Evolutionary conservation across 306 rosid genomes (phyloP).

Genomic region (Quercus parvula): DNA sequence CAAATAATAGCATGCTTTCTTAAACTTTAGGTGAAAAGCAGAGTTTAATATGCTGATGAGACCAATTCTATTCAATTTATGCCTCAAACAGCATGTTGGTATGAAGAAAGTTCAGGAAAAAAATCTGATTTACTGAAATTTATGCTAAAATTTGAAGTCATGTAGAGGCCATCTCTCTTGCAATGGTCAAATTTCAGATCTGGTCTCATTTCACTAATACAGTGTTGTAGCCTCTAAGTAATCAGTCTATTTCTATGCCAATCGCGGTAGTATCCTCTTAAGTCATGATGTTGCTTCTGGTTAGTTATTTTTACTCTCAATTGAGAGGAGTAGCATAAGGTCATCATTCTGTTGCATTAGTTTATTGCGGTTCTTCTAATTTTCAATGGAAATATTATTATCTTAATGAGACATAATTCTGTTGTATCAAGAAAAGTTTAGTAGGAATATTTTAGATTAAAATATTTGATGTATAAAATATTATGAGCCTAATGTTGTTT

Average conservation of each 20-base stretch:
- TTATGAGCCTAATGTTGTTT: not conserved
- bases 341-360: not conserved
- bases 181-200: not conserved
- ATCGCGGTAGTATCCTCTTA: not conserved
- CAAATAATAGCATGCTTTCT: not conserved
- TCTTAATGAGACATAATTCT: not conserved
- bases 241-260: not conserved
- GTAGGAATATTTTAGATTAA: not conserved
- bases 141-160: not conserved
- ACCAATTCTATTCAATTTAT: not conserved
- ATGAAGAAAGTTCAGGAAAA: not conserved
- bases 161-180: not conserved
- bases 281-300: not conserved
- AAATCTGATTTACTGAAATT: not conserved
- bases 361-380: not conserved
- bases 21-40: not conserved
- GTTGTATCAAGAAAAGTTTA: not conserved
- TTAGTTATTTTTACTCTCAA: not conserved
- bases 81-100: not conserved
- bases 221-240: not conserved
- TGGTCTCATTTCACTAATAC: not conserved
- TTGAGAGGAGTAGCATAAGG: not conserved
- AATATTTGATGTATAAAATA: not conserved
- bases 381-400: not conserved
- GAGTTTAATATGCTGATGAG: not conserved